A percentile compares a stretch with the other conserved stretches of the same genome.
Conservation (phyloP, 805 yeast genomes). For the Ogataea pini region DNA sequence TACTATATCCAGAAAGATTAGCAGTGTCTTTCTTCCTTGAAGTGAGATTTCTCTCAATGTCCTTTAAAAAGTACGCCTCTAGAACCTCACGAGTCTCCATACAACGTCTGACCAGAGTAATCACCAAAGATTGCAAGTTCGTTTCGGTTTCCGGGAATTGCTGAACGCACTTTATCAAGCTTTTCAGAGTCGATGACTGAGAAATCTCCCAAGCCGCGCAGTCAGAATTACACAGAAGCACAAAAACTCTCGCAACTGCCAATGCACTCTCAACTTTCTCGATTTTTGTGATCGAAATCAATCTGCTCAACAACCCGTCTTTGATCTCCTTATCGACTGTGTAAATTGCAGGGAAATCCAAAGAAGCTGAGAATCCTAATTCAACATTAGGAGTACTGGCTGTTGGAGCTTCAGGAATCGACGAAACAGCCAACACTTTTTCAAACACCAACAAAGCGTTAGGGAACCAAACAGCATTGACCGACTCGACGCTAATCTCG, state of each 20-base stretch:
- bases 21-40: constrained; percentile 22
- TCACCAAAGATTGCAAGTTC: constrained; percentile 47
- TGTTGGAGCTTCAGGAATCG: constrained; percentile 52
- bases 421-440: constrained; percentile 51
- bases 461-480: constrained; percentile 57
- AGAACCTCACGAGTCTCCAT: constrained; percentile 62
- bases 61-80: constrained; percentile 49
- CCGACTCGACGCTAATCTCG: constrained; percentile 39
- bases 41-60: constrained; percentile 46
- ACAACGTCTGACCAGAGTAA: constrained; percentile 63
- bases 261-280: constrained; percentile 49
- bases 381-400: constrained; percentile 34
- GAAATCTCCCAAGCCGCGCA: constrained; percentile 42
- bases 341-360: constrained; percentile 21
- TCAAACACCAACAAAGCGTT: constrained; percentile 57
- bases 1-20: constrained; percentile 3
- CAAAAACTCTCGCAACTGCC: constrained; percentile 54
- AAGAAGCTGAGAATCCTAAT: constrained; percentile 18
- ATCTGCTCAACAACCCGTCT: constrained; percentile 41
- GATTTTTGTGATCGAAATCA: constrained; percentile 45
- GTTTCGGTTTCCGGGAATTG: constrained; percentile 37
- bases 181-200: constrained; percentile 47
- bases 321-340: constrained; percentile 24
- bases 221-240: constrained; percentile 52
- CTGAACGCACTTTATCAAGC: constrained; percentile 46